Evolutionary conservation across 1,139 yeast species (phyloP), one percentile per base, ranked within the genome.

Genomic region (Suhomyces choctaworum): DNA sequence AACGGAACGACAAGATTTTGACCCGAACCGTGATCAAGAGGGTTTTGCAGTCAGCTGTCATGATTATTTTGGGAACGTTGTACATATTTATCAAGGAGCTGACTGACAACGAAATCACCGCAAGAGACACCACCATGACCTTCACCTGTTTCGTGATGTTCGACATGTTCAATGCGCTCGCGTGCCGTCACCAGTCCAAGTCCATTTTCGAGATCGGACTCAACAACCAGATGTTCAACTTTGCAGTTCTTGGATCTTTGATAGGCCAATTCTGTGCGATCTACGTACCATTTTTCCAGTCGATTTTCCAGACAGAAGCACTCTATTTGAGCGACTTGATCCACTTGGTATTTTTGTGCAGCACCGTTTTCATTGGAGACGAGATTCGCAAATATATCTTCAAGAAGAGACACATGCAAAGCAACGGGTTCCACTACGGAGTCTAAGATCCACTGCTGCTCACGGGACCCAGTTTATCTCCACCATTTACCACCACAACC

Each of bases 111-210:
- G 75, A 74, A 44, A 80, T 90, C 39, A 88, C 97, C 4, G 82
- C 92, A 10, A 82, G 97, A 62, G 97, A 90, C 57, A 90, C 97
- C 10, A 92, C 98, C n/a, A 90, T 92, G 96, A 89, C 97, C 0
- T 92, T 92, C 55, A 92, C 97, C 0, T 87, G 97, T 57, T 92
- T 92, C 63, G 97, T 92, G 9, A 69, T 90, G 39, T 92, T 81
- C 54, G 98, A 92, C 60, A 85, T 92, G 95, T 92, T 92, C 66
- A 92, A 89, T 58, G 98, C 97, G 0, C 70, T 92, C 46, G 70
- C 96, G 7, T 90, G 96, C 58, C 87, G 97, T 53, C 95, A 94
- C 44, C 74, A 82, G 42, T 74, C 88, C 29, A 89, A 87, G 58
- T 84, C 95, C 3, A 76, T 84, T 12, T 82, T 87, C 52, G 84